Evolutionary conservation across 2,329 filamentous ascomycete genomes (phyloP).

Genomic region (Colletotrichum spinosum): DNA sequence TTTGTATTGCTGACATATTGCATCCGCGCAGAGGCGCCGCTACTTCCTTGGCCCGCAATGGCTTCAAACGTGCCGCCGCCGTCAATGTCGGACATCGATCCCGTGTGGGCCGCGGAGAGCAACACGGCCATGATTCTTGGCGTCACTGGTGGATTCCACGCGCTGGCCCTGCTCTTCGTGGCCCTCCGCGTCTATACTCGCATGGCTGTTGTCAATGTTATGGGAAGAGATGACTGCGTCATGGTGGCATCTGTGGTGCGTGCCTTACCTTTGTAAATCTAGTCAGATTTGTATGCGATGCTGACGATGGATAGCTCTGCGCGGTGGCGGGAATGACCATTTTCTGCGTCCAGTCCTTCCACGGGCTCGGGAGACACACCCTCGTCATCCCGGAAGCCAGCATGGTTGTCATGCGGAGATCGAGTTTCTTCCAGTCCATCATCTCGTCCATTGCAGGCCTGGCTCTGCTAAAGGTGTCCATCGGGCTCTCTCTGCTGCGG

Average conservation of each 20-base stretch:
- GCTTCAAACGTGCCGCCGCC: conserved; percentile 2
- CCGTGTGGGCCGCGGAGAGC: conserved; percentile 42
- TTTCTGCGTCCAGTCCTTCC: conserved; percentile 55
- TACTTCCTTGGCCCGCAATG: not conserved
- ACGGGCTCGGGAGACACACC: conserved; percentile 60
- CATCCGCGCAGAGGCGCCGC: not conserved
- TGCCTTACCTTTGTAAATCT: not conserved
- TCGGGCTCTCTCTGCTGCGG: conserved; percentile 39
- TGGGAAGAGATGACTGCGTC: conserved; percentile 44
- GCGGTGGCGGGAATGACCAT: conserved; percentile 43
- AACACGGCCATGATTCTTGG: conserved; percentile 41
- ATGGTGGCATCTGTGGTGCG: conserved; percentile 43
- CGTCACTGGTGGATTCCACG: conserved; percentile 40
- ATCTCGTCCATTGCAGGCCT: conserved; percentile 50
- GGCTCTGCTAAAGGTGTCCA: conserved; percentile 41
- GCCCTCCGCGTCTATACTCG: conserved; percentile 38
- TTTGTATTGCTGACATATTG: not conserved
- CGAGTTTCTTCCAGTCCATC: conserved; percentile 58
- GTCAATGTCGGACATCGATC: conserved; percentile 13
- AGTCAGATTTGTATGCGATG: not conserved
- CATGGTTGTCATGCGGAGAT: conserved; percentile 51
- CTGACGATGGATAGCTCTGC: conserved; percentile 40
- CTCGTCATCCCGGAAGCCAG: conserved; percentile 48
- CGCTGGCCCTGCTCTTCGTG: conserved; percentile 39
- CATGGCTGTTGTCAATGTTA: conserved; percentile 38